Evolutionary conservation across 805 yeast genomes (phyloP), one percentile per base, ranked within the genome.

Genomic region (Kodamaea neixiangensis): DNA sequence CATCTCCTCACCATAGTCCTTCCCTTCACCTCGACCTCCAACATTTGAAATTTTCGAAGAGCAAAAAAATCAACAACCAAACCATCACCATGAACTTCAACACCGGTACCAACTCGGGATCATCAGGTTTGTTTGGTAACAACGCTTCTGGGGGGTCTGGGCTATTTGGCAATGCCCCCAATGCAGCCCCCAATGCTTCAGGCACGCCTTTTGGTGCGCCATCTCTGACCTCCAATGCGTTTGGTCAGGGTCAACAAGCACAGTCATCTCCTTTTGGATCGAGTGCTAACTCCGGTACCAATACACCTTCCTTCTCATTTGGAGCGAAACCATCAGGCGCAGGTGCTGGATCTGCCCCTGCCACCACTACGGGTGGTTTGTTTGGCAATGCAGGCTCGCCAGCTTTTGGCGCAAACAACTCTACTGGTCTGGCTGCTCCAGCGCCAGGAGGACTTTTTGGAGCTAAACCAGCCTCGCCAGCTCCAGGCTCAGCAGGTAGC

Each of bases 121-220:
- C 22, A 34, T 34, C 38, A 37, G 41, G n/a, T 19, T 37, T 37
- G 5, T 37, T 37, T 15, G 38, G 38, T 11, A 10, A 13, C 21
- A 37, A 37, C 15, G 7, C 41, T 19, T 37, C 41, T 7, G 41
- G 41, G n/a, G n/a, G 14, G 15, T 34, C 41, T 5, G 19, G 13
- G 13, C 41, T 17, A 3, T 50, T 50, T 31, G 52, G 49, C 3
- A 44, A 29, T 22, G 7, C 48, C 19, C 20, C 20, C 13, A 46
- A 35, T 31, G 22, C 49, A 33, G 34, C 25, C 20, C 22, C 35
- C 34, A 15, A 17, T 17, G 47, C 43, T 6, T 31, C 31, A 44
- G 42, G 42, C 18, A 2, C 42, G 3, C 14, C 35, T 4, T 22
- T 9, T n/a, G 35, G 35, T 13, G 45, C 45, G 6, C 41, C 41